Conservation (phyloP, 352 stramenopile genomes). For the Phytophthora pinifolia region DNA sequence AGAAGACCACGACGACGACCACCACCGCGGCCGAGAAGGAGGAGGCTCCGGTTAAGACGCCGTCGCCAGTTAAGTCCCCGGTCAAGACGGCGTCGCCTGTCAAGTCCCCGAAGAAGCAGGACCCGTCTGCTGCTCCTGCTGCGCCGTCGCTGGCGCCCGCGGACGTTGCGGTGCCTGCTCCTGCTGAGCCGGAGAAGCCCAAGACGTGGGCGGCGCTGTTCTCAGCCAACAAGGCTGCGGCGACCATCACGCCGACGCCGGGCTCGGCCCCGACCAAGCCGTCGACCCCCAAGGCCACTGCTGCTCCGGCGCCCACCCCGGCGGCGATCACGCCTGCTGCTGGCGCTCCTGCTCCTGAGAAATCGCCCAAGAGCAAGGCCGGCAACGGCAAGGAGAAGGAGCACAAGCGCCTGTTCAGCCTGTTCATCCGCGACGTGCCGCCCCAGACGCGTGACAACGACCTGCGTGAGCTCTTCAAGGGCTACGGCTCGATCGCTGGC, state of each 20-base stretch:
- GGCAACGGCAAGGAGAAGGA: slow-evolving; percentile 38
- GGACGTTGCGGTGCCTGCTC: slow-evolving; percentile 27
- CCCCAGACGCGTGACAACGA: slow-evolving; percentile 72
- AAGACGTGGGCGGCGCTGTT: slow-evolving; percentile 41
- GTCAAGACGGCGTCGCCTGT: slow-evolving; percentile 3
- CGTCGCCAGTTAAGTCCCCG: neutral
- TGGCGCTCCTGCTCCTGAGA: slow-evolving; percentile 15
- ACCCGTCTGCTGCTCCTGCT: slow-evolving; percentile 26
- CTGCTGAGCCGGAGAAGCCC: slow-evolving; percentile 32
- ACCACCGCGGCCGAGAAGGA: neutral
- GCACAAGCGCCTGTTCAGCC: slow-evolving; percentile 48
- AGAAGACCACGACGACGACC: slow-evolving; percentile 2
- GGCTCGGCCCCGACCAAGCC: slow-evolving; percentile 44
- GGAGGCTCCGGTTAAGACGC: neutral
- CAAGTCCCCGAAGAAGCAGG: slow-evolving; percentile 36
- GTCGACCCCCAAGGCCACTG: slow-evolving; percentile 48
- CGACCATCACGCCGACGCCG: slow-evolving; percentile 24
- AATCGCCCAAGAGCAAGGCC: slow-evolving; percentile 54
- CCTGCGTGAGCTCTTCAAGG: slow-evolving; percentile 78
- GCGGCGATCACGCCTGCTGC: slow-evolving; percentile 22
- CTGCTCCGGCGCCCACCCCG: slow-evolving; percentile 15
- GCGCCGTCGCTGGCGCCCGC: slow-evolving; percentile 30
- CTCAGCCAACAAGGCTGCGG: slow-evolving; percentile 14
- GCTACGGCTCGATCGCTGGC: slow-evolving; percentile 72
- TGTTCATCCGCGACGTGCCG: slow-evolving; percentile 83